Evolutionary conservation across 768 basidiomycete species (phyloP).

Genomic region (Russula brevipes): DNA sequence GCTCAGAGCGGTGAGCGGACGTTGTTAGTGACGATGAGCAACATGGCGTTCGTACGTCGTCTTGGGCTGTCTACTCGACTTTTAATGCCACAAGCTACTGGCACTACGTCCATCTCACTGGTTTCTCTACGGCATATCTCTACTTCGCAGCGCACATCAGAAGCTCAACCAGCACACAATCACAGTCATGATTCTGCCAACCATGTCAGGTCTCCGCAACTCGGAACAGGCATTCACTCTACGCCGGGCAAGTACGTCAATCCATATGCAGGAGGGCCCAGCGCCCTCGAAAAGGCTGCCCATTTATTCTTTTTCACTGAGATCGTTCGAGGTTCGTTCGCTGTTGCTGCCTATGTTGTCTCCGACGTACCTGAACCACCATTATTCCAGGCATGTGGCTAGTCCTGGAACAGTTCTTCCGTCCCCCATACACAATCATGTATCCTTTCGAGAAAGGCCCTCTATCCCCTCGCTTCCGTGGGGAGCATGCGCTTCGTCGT

Average conservation of each 20-base stretch:
- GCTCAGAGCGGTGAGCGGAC: neutral
- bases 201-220: constrained; percentile 32
- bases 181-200: constrained; percentile 25
- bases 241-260: constrained; percentile 52
- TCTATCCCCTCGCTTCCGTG: constrained; percentile 94
- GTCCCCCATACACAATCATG: constrained; percentile 97
- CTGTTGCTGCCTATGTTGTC: constrained; percentile 1
- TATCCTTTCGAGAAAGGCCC: constrained; percentile 99
- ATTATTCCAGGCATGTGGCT: constrained; percentile 86
- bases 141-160: constrained; percentile 26
- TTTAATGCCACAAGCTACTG: constrained; percentile 28
- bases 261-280: constrained; percentile 73
- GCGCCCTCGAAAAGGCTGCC: constrained; percentile 93
- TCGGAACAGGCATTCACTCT: constrained; percentile 33
- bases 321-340: constrained; percentile 78
- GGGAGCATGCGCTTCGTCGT: constrained; percentile 93
- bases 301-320: constrained; percentile 99
- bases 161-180: constrained; percentile 25
- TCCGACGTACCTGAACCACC: constrained; percentile 22
- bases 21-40: constrained; percentile 36
- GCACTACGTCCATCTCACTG: constrained; percentile 32
- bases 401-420: constrained; percentile 85
- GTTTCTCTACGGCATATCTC: constrained; percentile 51
- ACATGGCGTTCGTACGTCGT: constrained; percentile 56
- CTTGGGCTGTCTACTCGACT: constrained; percentile 51